Base-by-base conservation (phyloP, 306 rosid species). In the Glycine tomentella region DNA sequence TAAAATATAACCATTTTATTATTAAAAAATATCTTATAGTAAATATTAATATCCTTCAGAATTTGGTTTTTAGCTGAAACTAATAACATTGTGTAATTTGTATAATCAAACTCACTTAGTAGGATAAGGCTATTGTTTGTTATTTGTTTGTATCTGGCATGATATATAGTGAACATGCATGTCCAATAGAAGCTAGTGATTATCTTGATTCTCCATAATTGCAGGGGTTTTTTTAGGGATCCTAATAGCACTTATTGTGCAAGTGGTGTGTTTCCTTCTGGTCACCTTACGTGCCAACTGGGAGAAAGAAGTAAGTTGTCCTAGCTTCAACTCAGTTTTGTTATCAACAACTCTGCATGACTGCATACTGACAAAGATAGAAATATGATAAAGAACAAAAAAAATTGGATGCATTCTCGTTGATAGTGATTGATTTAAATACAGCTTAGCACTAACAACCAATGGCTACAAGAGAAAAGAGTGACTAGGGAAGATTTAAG, bases 141-240 rank as follows among this genome's bases (percentile, higher is more conserved):
- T 50, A 0, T 50, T 50, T 11, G 65, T 68, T 74, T 8, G 4
- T 25, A 20, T 82, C 17, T 7, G 44, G 17, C 61, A 9, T 36
- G 5, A 9, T 14, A 36, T 36, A 4, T 4, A 7, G 7, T 34
- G 33, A 50, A 51, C 65, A 12, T 13, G 53, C 65, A 31, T n/a
- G 8, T 70, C 71, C 17, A 46, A 34, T 4, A 48, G 15, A 2
- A 20, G 53, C 53, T 25, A 59, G 20, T 56, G 16, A 65, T 48
- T 51, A 80, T 36, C 12, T 76, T 77, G 61, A 55, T 65, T 58
- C 44, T 82, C 33, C 61, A 44, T 55, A 48, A 63, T 9, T 2
- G 15, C 49, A 87, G 90, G 92, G 92, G 4, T 86, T 89, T 62
- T 78, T 84, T 66, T 83, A 14, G 92, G 92, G 9, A 31, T 89